A percentile compares a stretch with the other conserved stretches of the same genome.
phyloP scores from a whole-genome alignment of 129 eudicot species.

The Saussurea involucrata region DNA sequence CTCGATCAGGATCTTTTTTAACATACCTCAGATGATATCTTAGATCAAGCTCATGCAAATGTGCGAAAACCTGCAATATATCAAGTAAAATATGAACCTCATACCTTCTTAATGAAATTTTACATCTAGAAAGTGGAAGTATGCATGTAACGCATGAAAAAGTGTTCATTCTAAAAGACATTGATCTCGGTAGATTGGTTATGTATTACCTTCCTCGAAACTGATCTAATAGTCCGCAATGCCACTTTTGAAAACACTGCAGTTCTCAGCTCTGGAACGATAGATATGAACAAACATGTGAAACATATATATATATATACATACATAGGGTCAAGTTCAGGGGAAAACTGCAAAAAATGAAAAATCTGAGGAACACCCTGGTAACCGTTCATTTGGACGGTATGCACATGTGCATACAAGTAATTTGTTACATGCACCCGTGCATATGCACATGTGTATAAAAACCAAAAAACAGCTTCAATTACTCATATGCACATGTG shows the following conservation, averaged over 20 bases:
- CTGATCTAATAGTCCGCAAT: constrained; percentile 81
- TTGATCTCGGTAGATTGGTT: neutral
- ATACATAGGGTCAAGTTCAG: no score
- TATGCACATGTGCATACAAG: no score
- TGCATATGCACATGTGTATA: no score
- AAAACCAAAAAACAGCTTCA: no score
- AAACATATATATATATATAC: neutral
- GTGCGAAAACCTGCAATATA: constrained; percentile 75
- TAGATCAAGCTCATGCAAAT: constrained; percentile 93
- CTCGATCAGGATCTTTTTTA: neutral
- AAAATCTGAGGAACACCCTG: no score
- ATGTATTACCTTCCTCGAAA: constrained; percentile 75
- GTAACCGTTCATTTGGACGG: no score
- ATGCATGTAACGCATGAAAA: neutral
- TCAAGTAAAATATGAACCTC: constrained; percentile 3
- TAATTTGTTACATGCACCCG: no score
- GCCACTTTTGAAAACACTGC: constrained; percentile 98
- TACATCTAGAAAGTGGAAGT: neutral
- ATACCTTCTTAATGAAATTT: neutral
- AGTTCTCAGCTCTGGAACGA: constrained; percentile 76
- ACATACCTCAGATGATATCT: constrained; percentile 84
- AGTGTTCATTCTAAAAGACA: neutral
- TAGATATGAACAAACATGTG: neutral
- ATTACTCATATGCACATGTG: no score
- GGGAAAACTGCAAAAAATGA: no score